Percentiles rank a stretch among this genome's conserved stretches.
Evolutionary conservation across 1,284 basidiomycete genomes (phyloP).

Genomic region (Sanguinoderma infundibulare): DNA sequence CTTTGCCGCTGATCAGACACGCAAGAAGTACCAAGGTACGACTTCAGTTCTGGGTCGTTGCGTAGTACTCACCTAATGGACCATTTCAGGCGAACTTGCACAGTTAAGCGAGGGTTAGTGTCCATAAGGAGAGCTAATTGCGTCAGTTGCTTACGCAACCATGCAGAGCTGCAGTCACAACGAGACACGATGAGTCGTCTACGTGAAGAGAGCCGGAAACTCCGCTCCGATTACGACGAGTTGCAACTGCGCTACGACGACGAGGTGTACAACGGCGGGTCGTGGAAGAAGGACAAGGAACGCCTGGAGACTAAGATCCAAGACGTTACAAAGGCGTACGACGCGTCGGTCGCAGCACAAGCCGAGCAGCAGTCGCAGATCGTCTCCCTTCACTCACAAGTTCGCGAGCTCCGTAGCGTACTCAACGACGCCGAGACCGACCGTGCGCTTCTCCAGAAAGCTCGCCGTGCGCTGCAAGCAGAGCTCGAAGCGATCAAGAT

Average conservation of each 20-base stretch:
- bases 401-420: slow-evolving; percentile 78
- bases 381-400: slow-evolving; percentile 81
- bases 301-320: slow-evolving; percentile 81
- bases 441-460: slow-evolving; percentile 78
- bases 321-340: slow-evolving; percentile 79
- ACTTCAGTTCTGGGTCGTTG: neutral
- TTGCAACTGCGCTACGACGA: slow-evolving; percentile 78
- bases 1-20: slow-evolving; percentile 76
- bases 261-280: slow-evolving; percentile 75
- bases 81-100: slow-evolving; percentile 63
- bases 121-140: neutral
- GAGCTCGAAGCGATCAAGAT: slow-evolving; percentile 82
- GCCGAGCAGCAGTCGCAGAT: slow-evolving; percentile 85
- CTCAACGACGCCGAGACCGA: slow-evolving; percentile 87
- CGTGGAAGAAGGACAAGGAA: slow-evolving; percentile 88
- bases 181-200: slow-evolving; percentile 74
- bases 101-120: slow-evolving; percentile 75
- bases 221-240: slow-evolving; percentile 78
- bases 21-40: slow-evolving; percentile 83
- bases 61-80: neutral
- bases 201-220: slow-evolving; percentile 80
- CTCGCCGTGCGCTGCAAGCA: slow-evolving; percentile 79
- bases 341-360: slow-evolving; percentile 73
- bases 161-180: slow-evolving; percentile 72
- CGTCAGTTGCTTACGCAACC: neutral